Evolutionary conservation across 2,329 filamentous ascomycete species (phyloP).

Genomic region (Aspergillus tubingensis): DNA sequence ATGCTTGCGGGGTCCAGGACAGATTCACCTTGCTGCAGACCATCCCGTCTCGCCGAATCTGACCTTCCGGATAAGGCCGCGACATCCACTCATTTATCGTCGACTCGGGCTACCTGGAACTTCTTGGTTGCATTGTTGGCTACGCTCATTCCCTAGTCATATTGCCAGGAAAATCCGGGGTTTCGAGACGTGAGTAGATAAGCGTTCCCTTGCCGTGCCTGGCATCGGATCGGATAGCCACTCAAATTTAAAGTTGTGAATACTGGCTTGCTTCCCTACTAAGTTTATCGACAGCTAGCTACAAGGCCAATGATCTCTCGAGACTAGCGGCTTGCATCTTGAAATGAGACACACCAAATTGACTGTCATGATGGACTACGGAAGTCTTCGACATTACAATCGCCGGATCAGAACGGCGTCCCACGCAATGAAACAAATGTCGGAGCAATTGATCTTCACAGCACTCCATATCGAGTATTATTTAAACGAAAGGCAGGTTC

Average conservation of each 20-base stretch:
- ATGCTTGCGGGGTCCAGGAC: not conserved
- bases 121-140: not conserved
- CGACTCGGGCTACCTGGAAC: not conserved
- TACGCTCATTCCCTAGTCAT: not conserved
- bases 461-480: not conserved
- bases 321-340: not conserved
- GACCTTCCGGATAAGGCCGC: not conserved
- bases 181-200: constrained; percentile 1
- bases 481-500: constrained; percentile 13
- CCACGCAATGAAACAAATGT: not conserved
- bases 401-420: not conserved
- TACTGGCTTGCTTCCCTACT: not conserved
- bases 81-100: not conserved
- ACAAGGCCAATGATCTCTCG: not conserved
- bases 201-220: constrained; percentile 10
- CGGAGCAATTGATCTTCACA: not conserved
- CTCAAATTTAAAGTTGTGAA: constrained; percentile 1
- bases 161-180: not conserved
- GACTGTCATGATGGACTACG: not conserved
- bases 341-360: not conserved
- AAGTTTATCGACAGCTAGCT: not conserved
- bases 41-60: not conserved
- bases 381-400: not conserved
- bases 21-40: not conserved
- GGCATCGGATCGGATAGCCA: constrained; percentile 7